These are phyloP conservation scores for Ceratobasidium sp. DNA, from an alignment of 1,284 basidiomycete genomes.

Conservation along the genomic window DNA sequence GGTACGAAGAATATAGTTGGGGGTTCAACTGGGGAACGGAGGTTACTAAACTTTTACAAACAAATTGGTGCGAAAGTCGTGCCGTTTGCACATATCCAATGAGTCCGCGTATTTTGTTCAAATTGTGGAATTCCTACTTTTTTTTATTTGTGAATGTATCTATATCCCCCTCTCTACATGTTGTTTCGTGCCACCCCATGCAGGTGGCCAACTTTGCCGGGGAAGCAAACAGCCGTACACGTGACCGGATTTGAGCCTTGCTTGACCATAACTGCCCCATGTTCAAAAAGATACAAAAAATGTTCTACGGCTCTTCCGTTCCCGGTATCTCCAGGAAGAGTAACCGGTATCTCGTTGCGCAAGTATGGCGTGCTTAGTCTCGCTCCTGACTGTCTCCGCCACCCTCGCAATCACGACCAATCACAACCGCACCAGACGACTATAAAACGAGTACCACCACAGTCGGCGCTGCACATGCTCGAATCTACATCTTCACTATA, in stretches of 20 bases:
- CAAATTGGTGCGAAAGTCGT: constrained; percentile 19
- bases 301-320: too few species aligned
- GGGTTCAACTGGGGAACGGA: constrained; percentile 4
- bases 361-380: constrained; percentile 11
- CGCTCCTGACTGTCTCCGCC: neutral
- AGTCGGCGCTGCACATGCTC: constrained; percentile 21
- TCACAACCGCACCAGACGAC: neutral
- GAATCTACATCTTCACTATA: constrained; percentile 16
- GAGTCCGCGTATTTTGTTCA: neutral
- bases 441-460: constrained; percentile 26
- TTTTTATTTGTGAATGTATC: neutral
- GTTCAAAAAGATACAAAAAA: neutral
- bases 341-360: neutral
- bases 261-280: neutral
- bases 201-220: too few species aligned
- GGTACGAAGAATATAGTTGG: constrained; percentile 10
- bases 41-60: constrained; percentile 18
- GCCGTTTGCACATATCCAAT: constrained; percentile 32
- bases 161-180: neutral
- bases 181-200: neutral
- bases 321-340: neutral
- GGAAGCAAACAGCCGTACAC: neutral
- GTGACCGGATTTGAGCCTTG: neutral
- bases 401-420: constrained; percentile 24
- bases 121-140: neutral